phyloP scores from a whole-genome alignment of 441 rosid genomes.

The Euphorbia schlechtendalii region DNA sequence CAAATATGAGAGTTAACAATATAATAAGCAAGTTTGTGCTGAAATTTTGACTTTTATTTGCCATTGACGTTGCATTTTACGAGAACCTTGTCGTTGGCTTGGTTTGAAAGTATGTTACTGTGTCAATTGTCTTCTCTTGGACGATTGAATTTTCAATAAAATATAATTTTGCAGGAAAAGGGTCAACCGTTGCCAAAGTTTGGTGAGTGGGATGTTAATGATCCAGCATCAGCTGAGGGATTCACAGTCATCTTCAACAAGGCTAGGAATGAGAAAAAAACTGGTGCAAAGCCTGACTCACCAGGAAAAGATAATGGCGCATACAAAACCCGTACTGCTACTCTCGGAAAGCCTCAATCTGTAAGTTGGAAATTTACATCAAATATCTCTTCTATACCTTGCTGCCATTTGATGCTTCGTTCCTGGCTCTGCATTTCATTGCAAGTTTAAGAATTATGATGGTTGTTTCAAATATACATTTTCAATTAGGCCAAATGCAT shows the following conservation, averaged over 20 bases:
- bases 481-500: too few species aligned
- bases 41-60: too few species aligned
- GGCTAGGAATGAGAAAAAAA: constrained; percentile 87
- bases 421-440: not conserved
- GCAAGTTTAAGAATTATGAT: too few species aligned
- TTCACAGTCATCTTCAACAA: constrained; percentile 85
- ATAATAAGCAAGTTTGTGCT: too few species aligned
- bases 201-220: constrained; percentile 93
- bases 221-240: constrained; percentile 88
- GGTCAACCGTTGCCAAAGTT: constrained; percentile 85
- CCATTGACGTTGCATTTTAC: too few species aligned
- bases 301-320: constrained; percentile 35
- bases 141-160: constrained; percentile 4
- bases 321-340: constrained; percentile 30
- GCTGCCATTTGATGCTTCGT: not conserved
- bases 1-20: too few species aligned
- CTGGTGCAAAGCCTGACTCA: constrained; percentile 57
- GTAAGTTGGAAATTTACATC: constrained; percentile 37
- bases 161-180: constrained; percentile 41
- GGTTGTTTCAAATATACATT: too few species aligned
- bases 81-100: not conserved
- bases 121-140: not conserved
- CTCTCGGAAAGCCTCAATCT: constrained; percentile 63
- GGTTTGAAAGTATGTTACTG: constrained; percentile 1
- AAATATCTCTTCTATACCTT: not conserved